Base-by-base conservation (phyloP, 1,284 basidiomycete genomes). In the Cutaneotrichosporon arboriforme region DNA sequence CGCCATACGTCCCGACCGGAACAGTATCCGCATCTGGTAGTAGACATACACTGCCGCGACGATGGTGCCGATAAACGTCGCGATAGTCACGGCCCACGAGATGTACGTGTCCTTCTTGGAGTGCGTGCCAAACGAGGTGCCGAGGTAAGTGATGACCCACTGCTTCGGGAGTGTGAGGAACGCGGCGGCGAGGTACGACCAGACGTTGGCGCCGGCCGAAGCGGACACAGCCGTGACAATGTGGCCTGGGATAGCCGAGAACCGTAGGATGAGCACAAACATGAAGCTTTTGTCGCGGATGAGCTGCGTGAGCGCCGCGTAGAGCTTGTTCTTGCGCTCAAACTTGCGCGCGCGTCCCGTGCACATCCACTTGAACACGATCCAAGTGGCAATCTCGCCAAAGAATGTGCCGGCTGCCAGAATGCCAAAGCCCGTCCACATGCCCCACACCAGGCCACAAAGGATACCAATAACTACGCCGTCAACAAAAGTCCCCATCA, bases 261-360 rank as follows among this genome's bases (percentile, higher is more conserved):
- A 73, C 26, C 71, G 64, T 7, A 73, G 59, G 26, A 73, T 58
- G 9, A 73, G 57, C 15, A 70, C 66, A 46, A 73, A 73, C 54
- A 63, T 67, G 57, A 73, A 73, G 36, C 66, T 70, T 65, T 73
- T 73, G 47, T 70, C 67, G 35, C 71, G 52, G 45, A 73, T 73
- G 15, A 70, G 49, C 51, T 70, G 68, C 10, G 70, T 71, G 40
- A 73, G 59, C 14, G 62, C 54, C 4, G 62, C 60, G 39, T 73
- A 73, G 13, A 72, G 63, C 57, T 62, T 69, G 60, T 73, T 73
- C 54, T 64, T 61, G 57, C 64, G 64, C 44, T 73, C 65, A 35
- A 70, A 71, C 65, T 72, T 70, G 18, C 54, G 57, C 5, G 70
- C 71, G 22, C 69, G 56, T 10, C 58, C 59, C 4, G 66, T 66